These are phyloP conservation scores for Lactuca saligna DNA, from an alignment of 129 eudicot species.

Conservation along the genomic window DNA sequence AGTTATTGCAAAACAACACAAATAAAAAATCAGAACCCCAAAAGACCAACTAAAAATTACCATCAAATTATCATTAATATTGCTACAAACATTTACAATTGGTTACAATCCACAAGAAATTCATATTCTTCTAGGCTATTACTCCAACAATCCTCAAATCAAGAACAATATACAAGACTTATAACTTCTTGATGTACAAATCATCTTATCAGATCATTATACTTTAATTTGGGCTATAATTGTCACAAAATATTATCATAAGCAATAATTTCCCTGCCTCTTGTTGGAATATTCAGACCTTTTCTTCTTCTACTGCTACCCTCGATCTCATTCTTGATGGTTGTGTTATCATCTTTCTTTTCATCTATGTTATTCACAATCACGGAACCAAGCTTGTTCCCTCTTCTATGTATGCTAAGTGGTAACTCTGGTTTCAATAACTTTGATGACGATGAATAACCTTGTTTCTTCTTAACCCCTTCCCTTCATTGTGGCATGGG, in stretches of 20 bases:
- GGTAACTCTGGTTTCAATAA: slow-evolving; percentile 73
- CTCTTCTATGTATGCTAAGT: slow-evolving; percentile 80
- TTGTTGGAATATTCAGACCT: slow-evolving; percentile 39
- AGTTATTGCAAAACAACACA: slow-evolving; percentile 7
- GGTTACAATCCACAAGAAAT: too few relatives aligned
- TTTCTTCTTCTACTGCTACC: slow-evolving; percentile 11
- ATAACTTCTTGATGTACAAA: too few relatives aligned
- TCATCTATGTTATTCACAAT: slow-evolving; percentile 6
- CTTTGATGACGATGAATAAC: slow-evolving; percentile 43
- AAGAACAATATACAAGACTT: too few relatives aligned
- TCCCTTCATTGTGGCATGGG: slow-evolving; percentile 66
- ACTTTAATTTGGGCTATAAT: not conserved
- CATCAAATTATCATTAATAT: too few relatives aligned
- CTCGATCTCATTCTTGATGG: not conserved
- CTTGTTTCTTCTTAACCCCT: slow-evolving; percentile 25
- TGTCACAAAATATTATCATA: slow-evolving; percentile 80
- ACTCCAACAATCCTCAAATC: too few relatives aligned
- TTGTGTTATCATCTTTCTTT: too few relatives aligned
- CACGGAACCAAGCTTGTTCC: slow-evolving; percentile 67
- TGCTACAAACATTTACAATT: too few relatives aligned
- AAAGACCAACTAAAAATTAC: not conserved
- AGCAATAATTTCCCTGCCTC: slow-evolving; percentile 85
- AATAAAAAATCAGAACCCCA: slow-evolving; percentile 13
- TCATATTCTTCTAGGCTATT: too few relatives aligned
- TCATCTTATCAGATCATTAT: not conserved